Conservation (phyloP, 176 grass and related monocot genomes). For the Oryza glaberrima region DNA sequence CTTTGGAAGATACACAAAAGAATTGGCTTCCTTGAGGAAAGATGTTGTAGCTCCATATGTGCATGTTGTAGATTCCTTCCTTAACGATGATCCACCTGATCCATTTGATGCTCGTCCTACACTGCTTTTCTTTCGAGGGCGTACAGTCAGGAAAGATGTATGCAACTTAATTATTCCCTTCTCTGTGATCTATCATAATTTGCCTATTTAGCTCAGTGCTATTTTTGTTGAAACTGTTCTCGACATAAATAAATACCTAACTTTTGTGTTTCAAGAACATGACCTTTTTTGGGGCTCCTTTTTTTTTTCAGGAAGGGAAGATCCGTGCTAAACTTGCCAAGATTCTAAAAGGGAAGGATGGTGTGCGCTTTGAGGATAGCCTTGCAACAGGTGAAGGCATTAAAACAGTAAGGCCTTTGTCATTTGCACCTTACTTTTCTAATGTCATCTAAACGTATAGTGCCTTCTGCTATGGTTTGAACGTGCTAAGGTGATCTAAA, state of each 20-base stretch:
- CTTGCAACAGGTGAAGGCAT: slow-evolving; percentile 84
- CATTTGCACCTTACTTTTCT: neutral
- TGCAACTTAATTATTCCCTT: slow-evolving; percentile 35
- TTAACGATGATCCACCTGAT: slow-evolving; percentile 62
- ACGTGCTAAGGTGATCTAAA: neutral
- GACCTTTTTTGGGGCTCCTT: neutral
- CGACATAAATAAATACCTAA: neutral
- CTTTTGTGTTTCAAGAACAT: slow-evolving; percentile 1
- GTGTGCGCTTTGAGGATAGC: slow-evolving; percentile 90
- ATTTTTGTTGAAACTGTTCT: slow-evolving; percentile 3
- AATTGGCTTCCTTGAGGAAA: slow-evolving; percentile 89
- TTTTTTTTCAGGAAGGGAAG: slow-evolving; percentile 74
- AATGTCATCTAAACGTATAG: neutral
- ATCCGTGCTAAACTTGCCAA: slow-evolving; percentile 77
- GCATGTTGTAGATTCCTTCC: slow-evolving; percentile 86
- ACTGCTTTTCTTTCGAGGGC: slow-evolving; percentile 92
- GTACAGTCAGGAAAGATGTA: slow-evolving; percentile 98
- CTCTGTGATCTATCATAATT: slow-evolving; percentile 16
- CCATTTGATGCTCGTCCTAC: slow-evolving; percentile 81
- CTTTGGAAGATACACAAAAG: slow-evolving; percentile 79
- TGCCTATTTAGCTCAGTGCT: slow-evolving; percentile 10
- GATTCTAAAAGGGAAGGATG: slow-evolving; percentile 77
- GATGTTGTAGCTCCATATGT: slow-evolving; percentile 92
- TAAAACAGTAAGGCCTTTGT: slow-evolving; percentile 64
- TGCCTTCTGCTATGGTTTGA: neutral